Conservation (phyloP, 805 yeast species). For the Nakazawaea peltata region DNA sequence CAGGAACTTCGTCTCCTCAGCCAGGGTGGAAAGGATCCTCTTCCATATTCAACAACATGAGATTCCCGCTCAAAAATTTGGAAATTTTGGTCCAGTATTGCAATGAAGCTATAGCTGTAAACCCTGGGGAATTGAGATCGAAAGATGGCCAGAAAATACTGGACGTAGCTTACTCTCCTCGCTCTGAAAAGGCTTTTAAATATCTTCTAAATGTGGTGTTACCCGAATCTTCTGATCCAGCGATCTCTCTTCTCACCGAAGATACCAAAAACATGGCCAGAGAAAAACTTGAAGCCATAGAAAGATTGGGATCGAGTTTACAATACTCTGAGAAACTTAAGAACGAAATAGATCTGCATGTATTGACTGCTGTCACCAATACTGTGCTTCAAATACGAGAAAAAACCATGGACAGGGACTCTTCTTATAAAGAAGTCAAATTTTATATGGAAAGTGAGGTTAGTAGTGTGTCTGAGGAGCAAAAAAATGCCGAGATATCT, state of each 20-base stretch:
- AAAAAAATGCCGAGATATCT: background rate
- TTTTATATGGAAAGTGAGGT: background rate
- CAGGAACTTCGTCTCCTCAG: slow-evolving; percentile 16
- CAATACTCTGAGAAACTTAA: slow-evolving; percentile 71
- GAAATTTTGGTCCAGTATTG: slow-evolving; percentile 54
- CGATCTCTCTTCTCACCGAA: slow-evolving; percentile 49
- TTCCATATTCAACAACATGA: slow-evolving; percentile 29
- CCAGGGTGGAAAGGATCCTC: slow-evolving; percentile 30
- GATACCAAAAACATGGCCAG: slow-evolving; percentile 59
- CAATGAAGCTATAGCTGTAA: slow-evolving; percentile 66
- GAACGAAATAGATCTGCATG: slow-evolving; percentile 67
- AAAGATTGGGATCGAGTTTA: slow-evolving; percentile 64
- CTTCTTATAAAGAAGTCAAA: background rate
- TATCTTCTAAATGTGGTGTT: slow-evolving; percentile 27
- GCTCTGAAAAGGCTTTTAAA: slow-evolving; percentile 48
- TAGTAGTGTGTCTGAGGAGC: background rate
- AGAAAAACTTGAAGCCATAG: slow-evolving; percentile 61
- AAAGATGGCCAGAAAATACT: slow-evolving; percentile 20
- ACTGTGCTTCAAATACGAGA: slow-evolving; percentile 51
- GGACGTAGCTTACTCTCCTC: slow-evolving; percentile 43
- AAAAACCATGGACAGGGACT: slow-evolving; percentile 9
- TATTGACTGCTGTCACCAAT: slow-evolving; percentile 52
- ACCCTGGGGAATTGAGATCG: slow-evolving; percentile 50
- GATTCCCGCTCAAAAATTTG: slow-evolving; percentile 59
- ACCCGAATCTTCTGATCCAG: slow-evolving; percentile 56